These are phyloP conservation scores for Rhynchosporium graminicola DNA, from an alignment of 2,329 filamentous ascomycete genomes.

Conservation along the genomic window DNA sequence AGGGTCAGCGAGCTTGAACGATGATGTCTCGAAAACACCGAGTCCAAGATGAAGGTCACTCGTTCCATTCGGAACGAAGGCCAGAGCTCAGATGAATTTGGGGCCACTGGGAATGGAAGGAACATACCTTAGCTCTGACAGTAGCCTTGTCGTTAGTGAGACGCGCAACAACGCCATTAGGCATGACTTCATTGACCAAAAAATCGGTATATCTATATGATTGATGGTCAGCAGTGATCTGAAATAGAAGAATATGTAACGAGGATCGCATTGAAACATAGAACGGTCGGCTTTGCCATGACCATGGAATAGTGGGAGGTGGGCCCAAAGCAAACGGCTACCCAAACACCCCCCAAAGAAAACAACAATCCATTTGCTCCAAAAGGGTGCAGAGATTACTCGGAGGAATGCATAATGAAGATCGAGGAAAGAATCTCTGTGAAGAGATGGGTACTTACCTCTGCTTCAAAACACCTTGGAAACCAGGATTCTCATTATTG, in stretches of 20 bases:
- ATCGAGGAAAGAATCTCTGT: slow-evolving; percentile 4
- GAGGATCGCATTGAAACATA: not conserved
- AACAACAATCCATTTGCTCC: not conserved
- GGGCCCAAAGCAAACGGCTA: not conserved
- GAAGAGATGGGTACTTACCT: slow-evolving; percentile 46
- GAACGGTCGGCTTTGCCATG: not conserved
- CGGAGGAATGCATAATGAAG: not conserved
- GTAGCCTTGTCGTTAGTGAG: slow-evolving; percentile 46
- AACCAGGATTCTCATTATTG: slow-evolving; percentile 56
- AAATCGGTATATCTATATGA: slow-evolving; percentile 68
- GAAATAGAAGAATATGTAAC: slow-evolving; percentile 3
- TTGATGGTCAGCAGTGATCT: slow-evolving; percentile 14
- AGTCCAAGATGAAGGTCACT: not conserved
- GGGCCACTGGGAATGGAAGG: not conserved
- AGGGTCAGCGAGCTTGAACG: slow-evolving; percentile 1
- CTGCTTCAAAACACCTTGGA: slow-evolving; percentile 67
- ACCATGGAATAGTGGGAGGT: not conserved
- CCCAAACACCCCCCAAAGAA: not conserved
- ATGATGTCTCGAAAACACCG: not conserved
- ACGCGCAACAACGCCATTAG: slow-evolving; percentile 63
- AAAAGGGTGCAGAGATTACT: not conserved
- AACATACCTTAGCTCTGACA: slow-evolving; percentile 26
- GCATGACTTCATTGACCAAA: slow-evolving; percentile 70
- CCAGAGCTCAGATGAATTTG: not conserved
- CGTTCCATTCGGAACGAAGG: not conserved